phyloP scores from a whole-genome alignment of 352 stramenopile species.

The Globisporangium heterothallicum region DNA sequence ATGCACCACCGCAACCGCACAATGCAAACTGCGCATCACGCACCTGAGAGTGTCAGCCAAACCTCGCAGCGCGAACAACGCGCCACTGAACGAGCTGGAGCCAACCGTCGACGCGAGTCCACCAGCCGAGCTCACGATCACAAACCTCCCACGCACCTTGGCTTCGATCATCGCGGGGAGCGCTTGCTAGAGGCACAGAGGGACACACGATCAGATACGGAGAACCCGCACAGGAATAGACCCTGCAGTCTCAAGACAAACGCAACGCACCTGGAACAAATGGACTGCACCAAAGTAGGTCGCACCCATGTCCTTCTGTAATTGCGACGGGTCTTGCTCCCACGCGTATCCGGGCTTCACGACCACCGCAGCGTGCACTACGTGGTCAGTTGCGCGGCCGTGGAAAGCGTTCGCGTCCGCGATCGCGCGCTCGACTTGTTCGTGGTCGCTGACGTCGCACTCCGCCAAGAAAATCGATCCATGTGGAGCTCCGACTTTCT shows the following conservation, averaged over 20 bases:
- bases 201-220: not conserved
- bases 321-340: conserved; percentile 40
- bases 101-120: conserved; percentile 67
- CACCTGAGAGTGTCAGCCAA: conserved; percentile 85
- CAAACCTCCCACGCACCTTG: conserved; percentile 33
- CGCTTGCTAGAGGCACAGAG: conserved; percentile 18
- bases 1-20: not conserved
- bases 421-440: conserved; percentile 32
- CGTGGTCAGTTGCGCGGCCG: conserved; percentile 38
- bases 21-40: not conserved
- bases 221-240: too few species aligned
- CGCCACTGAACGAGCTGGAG: conserved; percentile 85
- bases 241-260: too few species aligned
- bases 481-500: conserved; percentile 10
- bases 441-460: conserved; percentile 31
- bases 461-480: conserved; percentile 25
- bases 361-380: conserved; percentile 37
- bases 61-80: conserved; percentile 89
- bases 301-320: conserved; percentile 46
- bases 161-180: conserved; percentile 52
- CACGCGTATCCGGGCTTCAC: conserved; percentile 40
- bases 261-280: conserved; percentile 31
- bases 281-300: conserved; percentile 60
- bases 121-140: conserved; percentile 58
- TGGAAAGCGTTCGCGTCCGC: conserved; percentile 47